These are phyloP conservation scores for Tuber indicum DNA, from an alignment of 495 filamentous ascomycete species.

Conservation along the genomic window DNA sequence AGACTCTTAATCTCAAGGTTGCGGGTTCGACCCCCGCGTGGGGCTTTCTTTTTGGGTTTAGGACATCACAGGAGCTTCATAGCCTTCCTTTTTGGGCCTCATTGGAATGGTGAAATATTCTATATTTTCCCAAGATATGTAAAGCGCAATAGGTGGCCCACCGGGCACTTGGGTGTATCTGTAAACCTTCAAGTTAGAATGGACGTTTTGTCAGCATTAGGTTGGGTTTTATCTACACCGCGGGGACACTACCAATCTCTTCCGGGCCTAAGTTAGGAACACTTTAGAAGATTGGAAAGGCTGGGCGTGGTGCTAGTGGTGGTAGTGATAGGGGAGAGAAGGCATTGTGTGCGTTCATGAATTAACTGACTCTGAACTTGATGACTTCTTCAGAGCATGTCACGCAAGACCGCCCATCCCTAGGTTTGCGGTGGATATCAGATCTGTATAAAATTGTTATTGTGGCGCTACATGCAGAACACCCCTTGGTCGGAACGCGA, in stretches of 20 bases:
- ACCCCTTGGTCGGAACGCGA: background rate
- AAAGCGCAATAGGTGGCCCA: background rate
- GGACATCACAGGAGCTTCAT: background rate
- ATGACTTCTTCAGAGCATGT: too few species aligned
- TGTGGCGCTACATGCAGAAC: background rate
- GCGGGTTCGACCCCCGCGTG: slow-evolving; percentile 56
- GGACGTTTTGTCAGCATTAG: background rate
- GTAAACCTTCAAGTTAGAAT: background rate
- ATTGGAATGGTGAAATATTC: background rate
- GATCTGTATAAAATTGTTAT: background rate
- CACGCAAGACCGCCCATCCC: too few species aligned
- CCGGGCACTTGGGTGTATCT: background rate
- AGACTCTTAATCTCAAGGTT: slow-evolving; percentile 58
- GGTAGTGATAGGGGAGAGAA: background rate
- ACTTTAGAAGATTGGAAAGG: background rate
- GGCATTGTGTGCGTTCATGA: background rate
- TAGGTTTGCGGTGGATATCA: background rate
- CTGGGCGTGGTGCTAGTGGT: background rate
- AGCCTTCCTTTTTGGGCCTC: background rate
- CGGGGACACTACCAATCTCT: background rate
- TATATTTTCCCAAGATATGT: background rate
- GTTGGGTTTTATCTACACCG: background rate
- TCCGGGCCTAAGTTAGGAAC: background rate
- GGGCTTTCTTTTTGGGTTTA: slow-evolving; percentile 41
- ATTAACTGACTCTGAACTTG: background rate